Base-by-base conservation (phyloP, 2,329 filamentous ascomycete genomes). In the Trichoderma afroharzianum region DNA sequence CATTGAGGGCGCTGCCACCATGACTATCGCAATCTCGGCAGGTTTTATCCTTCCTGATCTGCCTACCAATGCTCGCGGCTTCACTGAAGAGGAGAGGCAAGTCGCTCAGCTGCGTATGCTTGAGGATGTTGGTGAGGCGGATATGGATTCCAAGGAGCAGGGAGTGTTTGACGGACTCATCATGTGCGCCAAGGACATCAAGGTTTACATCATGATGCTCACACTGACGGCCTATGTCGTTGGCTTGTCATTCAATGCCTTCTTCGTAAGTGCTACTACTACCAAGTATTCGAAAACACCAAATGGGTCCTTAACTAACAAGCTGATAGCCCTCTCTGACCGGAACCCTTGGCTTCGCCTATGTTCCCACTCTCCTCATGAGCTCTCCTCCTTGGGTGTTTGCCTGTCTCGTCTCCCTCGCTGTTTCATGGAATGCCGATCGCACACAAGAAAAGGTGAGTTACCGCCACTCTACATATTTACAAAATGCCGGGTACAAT, bases 121-220 rank as follows among this genome's bases (percentile, higher is more conserved):
- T 3, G 87, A 89, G 78, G 88, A 89, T 74, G 86, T 88, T 1
- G 87, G 87, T 53, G 86, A 88, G 77, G 85, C 85, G 0, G 87
- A 89, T 71, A 81, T 80, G 7, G 87, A 89, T 74, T 81, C 82
- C 0, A 80, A 81, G 1, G 82, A 84, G n/a, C 83, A 88, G 74
- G 84, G 84, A 3, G 76, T 82, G 2, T 85, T 88, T 72, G 83
- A 84, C 9, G 89, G 89, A 11, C 78, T 89, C 33, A 81, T 86
- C 67, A 87, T 91, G 85, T 87, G 88, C 0, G 76, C 90, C 63
- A 88, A 87, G 78, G 89, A 91, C 73, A 18, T 81, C 74, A 91
- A 90, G 81, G 88, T 90, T 73, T 91, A 90, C 76, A 76, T 91
- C 72, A 87, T 91, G 86, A 90, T 89, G 84, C 70, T 90, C 7